phyloP scores from a whole-genome alignment of 257 asterid species.

The Solanum rostratum region DNA sequence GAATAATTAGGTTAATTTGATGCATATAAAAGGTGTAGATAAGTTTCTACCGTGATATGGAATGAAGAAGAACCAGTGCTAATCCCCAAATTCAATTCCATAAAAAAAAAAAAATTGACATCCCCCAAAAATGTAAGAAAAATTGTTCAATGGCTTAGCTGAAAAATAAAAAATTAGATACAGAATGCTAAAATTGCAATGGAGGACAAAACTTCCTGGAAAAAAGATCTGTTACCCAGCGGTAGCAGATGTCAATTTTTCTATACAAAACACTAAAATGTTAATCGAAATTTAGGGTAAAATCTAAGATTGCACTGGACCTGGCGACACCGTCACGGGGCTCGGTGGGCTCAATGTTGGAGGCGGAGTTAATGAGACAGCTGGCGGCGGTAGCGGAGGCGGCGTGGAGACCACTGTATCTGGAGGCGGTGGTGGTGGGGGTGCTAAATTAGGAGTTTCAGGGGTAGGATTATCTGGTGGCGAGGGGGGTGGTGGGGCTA shows the following conservation, averaged over 20 bases:
- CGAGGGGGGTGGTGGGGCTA: conserved; percentile 22
- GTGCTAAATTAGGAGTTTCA: conserved; percentile 21
- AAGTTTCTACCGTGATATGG: too few species aligned
- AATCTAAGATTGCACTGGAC: conserved; percentile 43
- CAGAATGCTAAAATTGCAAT: neutral
- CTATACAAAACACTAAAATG: neutral
- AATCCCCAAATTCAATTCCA: neutral
- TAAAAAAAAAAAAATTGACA: neutral
- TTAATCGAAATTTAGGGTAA: neutral
- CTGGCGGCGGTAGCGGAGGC: conserved; percentile 25
- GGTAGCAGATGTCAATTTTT: neutral
- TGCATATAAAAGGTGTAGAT: too few species aligned
- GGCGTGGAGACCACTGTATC: neutral
- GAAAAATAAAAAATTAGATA: neutral
- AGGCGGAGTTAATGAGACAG: conserved; percentile 43
- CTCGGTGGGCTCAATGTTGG: conserved; percentile 51
- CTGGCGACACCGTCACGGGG: conserved; percentile 50
- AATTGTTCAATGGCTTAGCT: neutral
- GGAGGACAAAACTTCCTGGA: neutral
- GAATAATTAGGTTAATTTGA: too few species aligned
- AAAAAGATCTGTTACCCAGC: neutral
- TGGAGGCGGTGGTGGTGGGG: conserved; percentile 23
- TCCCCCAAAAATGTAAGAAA: neutral
- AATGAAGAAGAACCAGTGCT: neutral
- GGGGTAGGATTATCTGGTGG: conserved; percentile 22